phyloP scores from a whole-genome alignment of 1,284 basidiomycete genomes.

The Spongispora temasekensis region DNA sequence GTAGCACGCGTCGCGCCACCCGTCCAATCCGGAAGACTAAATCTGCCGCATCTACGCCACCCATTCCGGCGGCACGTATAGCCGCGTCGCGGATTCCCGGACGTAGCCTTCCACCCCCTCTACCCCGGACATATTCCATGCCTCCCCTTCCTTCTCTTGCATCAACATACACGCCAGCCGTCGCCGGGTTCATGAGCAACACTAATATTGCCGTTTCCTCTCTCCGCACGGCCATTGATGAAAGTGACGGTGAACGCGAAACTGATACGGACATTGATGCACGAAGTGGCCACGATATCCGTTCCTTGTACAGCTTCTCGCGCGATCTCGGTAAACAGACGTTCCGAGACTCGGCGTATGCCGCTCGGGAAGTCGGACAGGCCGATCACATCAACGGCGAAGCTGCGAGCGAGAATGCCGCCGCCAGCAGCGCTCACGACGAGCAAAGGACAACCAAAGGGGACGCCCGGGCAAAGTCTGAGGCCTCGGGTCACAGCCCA shows the following conservation, averaged over 20 bases:
- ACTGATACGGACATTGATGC: conserved; percentile 36
- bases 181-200: conserved; percentile 35
- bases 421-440: conserved; percentile 10
- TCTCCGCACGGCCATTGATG: conserved; percentile 38
- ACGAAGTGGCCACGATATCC: conserved; percentile 29
- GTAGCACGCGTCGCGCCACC: conserved; percentile 26
- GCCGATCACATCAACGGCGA: conserved; percentile 26
- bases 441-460: conserved; percentile 13
- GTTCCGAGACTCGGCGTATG: conserved; percentile 25
- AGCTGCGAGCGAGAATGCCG: conserved; percentile 16
- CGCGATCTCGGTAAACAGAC: conserved; percentile 32
- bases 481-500: conserved; percentile 17
- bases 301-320: conserved; percentile 37
- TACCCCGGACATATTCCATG: conserved; percentile 36
- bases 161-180: conserved; percentile 27
- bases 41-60: conserved; percentile 38
- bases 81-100: conserved; percentile 36
- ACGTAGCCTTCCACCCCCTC: conserved; percentile 30
- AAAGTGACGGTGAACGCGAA: conserved; percentile 38
- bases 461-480: conserved; percentile 15
- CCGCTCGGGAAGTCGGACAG: conserved; percentile 25
- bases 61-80: conserved; percentile 36
- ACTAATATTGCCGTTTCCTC: conserved; percentile 41
- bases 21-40: conserved; percentile 38
- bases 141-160: conserved; percentile 35